Percentiles rank a stretch among this genome's conserved stretches.
phyloP scores from a whole-genome alignment of 805 yeast genomes.

The Starmera caribaea region DNA sequence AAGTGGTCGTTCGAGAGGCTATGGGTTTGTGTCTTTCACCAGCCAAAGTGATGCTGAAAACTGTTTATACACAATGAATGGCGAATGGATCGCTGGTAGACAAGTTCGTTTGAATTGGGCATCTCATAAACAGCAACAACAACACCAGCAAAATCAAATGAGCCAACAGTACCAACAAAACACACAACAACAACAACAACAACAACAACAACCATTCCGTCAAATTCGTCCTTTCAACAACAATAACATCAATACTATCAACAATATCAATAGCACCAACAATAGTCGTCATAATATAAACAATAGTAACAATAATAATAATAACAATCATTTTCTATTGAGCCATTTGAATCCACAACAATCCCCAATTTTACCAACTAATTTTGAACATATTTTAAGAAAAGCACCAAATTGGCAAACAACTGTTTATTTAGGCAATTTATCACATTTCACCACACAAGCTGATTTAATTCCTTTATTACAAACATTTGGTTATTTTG shows the following conservation, averaged over 20 bases:
- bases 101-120: constrained; percentile 87
- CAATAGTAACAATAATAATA: constrained; percentile 2
- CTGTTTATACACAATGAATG: constrained; percentile 69
- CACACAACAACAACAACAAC: constrained; percentile 3
- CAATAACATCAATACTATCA: constrained; percentile 1
- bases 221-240: background rate
- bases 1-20: constrained; percentile 84
- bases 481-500: constrained; percentile 74
- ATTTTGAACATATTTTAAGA: constrained; percentile 61
- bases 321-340: background rate
- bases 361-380: constrained; percentile 32
- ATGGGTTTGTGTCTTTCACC: constrained; percentile 77
- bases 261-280: constrained; percentile 10
- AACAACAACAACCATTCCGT: constrained; percentile 3
- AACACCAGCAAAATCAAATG: constrained; percentile 8
- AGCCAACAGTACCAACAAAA: background rate
- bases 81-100: constrained; percentile 61
- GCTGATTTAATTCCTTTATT: constrained; percentile 63
- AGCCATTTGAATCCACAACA: background rate
- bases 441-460: constrained; percentile 69
- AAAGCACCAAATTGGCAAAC: constrained; percentile 80
- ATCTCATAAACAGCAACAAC: constrained; percentile 47
- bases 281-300: constrained; percentile 5
- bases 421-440: constrained; percentile 80
- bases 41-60: constrained; percentile 60